Evolutionary conservation across 2,329 filamentous ascomycete genomes (phyloP).

Genomic region (Pseudocercospora fijiensis): DNA sequence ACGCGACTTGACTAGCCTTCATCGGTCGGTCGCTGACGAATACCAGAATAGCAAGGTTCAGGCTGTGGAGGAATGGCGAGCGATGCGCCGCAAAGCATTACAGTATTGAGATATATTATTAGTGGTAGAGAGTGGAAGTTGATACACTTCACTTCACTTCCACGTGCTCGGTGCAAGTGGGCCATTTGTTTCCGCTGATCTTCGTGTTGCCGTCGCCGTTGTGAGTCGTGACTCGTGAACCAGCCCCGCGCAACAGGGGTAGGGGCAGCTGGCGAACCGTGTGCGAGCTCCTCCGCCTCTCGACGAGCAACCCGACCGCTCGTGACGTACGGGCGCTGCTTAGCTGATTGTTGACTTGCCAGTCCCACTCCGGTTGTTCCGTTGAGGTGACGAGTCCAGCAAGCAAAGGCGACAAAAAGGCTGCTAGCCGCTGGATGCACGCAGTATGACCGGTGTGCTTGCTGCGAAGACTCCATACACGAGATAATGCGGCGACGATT

Average conservation of each 20-base stretch:
- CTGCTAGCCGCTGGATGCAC: slow-evolving; percentile 1
- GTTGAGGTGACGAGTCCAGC: neutral
- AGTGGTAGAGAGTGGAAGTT: neutral
- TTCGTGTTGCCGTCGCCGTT: neutral
- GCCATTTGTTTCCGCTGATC: neutral
- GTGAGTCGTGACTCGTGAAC: neutral
- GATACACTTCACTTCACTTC: neutral
- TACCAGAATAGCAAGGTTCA: neutral
- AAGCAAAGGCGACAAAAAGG: slow-evolving; percentile 1
- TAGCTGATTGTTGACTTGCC: slow-evolving; percentile 4
- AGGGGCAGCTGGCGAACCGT: neutral
- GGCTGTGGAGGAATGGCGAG: neutral
- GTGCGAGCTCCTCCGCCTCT: neutral
- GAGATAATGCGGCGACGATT: slow-evolving; percentile 2
- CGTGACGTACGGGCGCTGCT: neutral
- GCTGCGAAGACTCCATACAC: neutral
- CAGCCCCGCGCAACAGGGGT: neutral
- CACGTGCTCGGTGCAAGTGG: slow-evolving; percentile 1
- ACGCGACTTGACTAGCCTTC: neutral
- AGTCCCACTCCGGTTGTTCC: slow-evolving; percentile 3
- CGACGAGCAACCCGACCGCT: neutral
- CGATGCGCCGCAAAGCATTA: no score
- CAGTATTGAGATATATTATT: neutral
- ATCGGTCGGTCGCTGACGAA: neutral
- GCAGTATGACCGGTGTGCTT: neutral